Evolutionary conservation across 2,329 filamentous ascomycete species (phyloP).

Genomic region (Diaporthe sp.): DNA sequence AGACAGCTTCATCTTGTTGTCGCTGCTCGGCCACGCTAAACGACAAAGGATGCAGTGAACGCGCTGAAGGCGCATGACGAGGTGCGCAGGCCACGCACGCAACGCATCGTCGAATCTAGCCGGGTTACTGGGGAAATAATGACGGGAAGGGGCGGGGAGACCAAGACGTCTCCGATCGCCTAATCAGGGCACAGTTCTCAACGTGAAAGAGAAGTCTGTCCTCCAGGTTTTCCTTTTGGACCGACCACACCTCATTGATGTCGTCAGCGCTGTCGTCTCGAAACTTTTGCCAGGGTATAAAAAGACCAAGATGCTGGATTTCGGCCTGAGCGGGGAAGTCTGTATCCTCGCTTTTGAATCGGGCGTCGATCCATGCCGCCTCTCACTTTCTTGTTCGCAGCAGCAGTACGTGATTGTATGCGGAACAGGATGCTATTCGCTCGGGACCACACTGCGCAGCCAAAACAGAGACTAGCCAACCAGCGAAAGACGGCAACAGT

Average conservation of each 20-base stretch:
- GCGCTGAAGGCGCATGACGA: too few relatives aligned
- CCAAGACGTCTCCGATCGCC: not conserved
- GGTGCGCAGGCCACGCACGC: constrained; percentile 25
- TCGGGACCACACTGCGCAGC: constrained; percentile 30
- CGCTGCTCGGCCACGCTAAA: constrained; percentile 3
- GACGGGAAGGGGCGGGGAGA: not conserved
- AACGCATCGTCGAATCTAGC: constrained; percentile 27
- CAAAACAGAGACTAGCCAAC: constrained; percentile 15
- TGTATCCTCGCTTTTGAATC: too few relatives aligned
- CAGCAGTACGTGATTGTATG: constrained; percentile 6
- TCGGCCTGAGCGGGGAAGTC: too few relatives aligned
- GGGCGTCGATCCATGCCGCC: constrained; percentile 18
- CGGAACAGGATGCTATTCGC: constrained; percentile 26
- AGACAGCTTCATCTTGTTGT: constrained; percentile 18
- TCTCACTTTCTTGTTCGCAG: not conserved
- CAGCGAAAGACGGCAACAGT: constrained; percentile 7
- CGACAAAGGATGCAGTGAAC: not conserved
- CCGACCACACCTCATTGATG: too few relatives aligned
- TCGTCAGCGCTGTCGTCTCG: too few relatives aligned
- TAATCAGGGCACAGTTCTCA: too few relatives aligned
- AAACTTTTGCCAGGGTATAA: too few relatives aligned
- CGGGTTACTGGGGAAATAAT: constrained; percentile 11
- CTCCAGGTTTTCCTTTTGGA: too few relatives aligned
- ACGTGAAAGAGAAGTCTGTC: too few relatives aligned
- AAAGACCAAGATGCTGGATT: too few relatives aligned